Percentiles rank a stretch among this genome's conserved stretches.
phyloP scores from a whole-genome alignment of 257 asterid genomes.

The Penstemon eatonii region DNA sequence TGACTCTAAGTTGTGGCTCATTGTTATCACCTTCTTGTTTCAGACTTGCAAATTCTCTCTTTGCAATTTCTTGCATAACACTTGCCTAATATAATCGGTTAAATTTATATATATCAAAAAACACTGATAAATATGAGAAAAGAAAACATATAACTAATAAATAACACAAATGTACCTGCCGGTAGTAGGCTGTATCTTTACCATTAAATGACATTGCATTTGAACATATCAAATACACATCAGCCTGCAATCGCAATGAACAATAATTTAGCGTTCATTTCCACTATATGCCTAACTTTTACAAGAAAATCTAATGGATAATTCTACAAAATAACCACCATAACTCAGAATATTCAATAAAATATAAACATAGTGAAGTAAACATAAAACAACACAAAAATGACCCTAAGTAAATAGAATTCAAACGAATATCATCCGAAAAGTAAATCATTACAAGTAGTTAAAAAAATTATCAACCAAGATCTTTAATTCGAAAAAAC shows the following conservation, averaged over 20 bases:
- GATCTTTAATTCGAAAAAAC: slow-evolving; percentile 25
- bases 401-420: neutral
- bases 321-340: no score
- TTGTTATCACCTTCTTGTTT: slow-evolving; percentile 87
- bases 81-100: slow-evolving; percentile 61
- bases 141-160: slow-evolving; percentile 10
- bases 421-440: neutral
- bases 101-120: slow-evolving; percentile 11
- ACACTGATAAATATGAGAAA: neutral
- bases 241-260: slow-evolving; percentile 61
- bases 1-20: slow-evolving; percentile 87
- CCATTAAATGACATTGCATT: slow-evolving; percentile 94
- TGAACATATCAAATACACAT: slow-evolving; percentile 81
- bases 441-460: neutral
- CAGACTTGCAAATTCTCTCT: slow-evolving; percentile 78
- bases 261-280: slow-evolving; percentile 15
- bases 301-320: no score
- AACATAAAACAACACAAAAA: no score
- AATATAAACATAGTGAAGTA: no score
- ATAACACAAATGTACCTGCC: slow-evolving; percentile 57
- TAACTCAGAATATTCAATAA: no score
- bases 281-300: neutral
- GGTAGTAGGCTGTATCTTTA: slow-evolving; percentile 73
- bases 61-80: slow-evolving; percentile 76
- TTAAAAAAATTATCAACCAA: slow-evolving; percentile 8